Evolutionary conservation across 148 eudicot species (phyloP).

Genomic region (Amaranthus palmeri): DNA sequence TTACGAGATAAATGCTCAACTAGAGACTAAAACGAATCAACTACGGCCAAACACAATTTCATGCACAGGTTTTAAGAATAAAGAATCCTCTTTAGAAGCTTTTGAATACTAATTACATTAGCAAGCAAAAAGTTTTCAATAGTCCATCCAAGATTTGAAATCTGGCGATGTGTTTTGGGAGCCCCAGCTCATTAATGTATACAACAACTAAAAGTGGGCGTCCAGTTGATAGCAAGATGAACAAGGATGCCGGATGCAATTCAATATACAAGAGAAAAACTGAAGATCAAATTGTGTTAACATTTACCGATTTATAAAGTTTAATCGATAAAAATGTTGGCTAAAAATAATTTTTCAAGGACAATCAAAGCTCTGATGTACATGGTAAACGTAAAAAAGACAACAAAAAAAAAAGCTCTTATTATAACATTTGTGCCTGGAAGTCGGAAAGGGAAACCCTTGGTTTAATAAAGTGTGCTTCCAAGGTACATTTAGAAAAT

Average conservation of each 20-base stretch:
- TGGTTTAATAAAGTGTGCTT: too few species aligned
- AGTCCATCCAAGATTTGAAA: neutral
- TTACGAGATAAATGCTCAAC: neutral
- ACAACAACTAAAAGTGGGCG: neutral
- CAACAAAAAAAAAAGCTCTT: too few species aligned
- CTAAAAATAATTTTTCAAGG: too few species aligned
- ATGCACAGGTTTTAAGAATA: neutral
- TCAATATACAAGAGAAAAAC: neutral
- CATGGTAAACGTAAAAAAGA: too few species aligned
- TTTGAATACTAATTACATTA: neutral
- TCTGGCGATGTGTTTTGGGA: slow-evolving; percentile 4
- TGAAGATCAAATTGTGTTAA: neutral
- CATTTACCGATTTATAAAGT: too few species aligned
- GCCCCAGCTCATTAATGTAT: neutral
- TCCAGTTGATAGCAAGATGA: neutral
- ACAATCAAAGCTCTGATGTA: too few species aligned
- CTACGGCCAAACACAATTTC: neutral
- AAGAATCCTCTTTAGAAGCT: neutral
- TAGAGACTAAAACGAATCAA: neutral
- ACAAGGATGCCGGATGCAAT: neutral
- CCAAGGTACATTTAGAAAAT: too few species aligned
- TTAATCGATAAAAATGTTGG: too few species aligned
- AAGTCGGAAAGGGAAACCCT: too few species aligned
- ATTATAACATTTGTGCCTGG: too few species aligned
- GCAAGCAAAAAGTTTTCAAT: neutral